Evolutionary conservation across 352 stramenopile species (phyloP).

Genomic region (Phytophthora capsici): DNA sequence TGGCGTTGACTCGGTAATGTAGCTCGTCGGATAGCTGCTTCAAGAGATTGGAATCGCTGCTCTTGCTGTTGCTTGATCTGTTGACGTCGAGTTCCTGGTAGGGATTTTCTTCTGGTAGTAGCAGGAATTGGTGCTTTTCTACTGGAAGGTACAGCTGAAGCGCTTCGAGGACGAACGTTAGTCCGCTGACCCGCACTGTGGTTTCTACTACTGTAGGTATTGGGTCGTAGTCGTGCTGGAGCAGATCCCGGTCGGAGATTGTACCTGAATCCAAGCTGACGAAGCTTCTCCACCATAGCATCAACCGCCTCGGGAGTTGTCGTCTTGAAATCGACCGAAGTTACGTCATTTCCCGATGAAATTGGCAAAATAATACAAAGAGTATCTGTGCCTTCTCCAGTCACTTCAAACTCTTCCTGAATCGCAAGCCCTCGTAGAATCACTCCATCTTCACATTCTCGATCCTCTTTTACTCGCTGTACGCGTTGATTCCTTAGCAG

Average conservation of each 20-base stretch:
- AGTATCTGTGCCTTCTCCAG: conserved; percentile 22
- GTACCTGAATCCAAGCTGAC: conserved; percentile 36
- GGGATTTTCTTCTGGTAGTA: conserved; percentile 6
- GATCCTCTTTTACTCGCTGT: conserved; percentile 29
- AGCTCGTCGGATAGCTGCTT: conserved; percentile 40
- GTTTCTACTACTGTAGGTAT: conserved; percentile 1
- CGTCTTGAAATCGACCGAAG: not conserved
- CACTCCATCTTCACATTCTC: not conserved
- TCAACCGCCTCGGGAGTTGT: conserved; percentile 20
- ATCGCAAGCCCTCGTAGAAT: conserved; percentile 27
- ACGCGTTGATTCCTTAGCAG: conserved; percentile 40
- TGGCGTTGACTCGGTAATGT: conserved; percentile 5
- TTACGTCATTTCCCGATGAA: not conserved
- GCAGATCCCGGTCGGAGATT: conserved; percentile 15
- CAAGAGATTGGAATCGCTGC: conserved; percentile 45
- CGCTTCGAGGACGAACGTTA: conserved; percentile 3
- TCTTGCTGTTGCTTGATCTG: conserved; percentile 44
- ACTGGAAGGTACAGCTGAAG: not conserved
- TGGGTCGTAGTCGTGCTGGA: conserved; percentile 1
- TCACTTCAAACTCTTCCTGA: conserved; percentile 21
- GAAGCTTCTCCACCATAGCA: conserved; percentile 25
- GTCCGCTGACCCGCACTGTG: not conserved
- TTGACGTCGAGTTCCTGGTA: conserved; percentile 12
- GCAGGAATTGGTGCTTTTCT: conserved; percentile 8
- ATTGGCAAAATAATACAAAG: conserved; percentile 23